Conservation (phyloP, 441 rosid species). For the Flueggea neowawraea region DNA sequence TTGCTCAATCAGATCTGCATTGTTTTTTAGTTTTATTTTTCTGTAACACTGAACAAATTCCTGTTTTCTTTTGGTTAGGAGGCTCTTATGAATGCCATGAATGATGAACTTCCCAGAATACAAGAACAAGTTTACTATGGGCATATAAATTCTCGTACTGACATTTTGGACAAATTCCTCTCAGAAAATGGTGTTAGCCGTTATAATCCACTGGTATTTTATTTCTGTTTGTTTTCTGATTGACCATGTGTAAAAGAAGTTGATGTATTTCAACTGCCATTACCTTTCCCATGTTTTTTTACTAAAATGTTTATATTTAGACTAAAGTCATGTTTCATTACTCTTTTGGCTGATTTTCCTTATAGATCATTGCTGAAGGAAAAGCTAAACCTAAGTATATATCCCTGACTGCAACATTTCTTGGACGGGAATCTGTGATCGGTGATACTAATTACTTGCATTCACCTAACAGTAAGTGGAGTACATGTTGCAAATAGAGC, state of each 20-base stretch:
- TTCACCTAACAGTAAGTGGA: slow-evolving; percentile 81
- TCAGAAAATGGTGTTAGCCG: slow-evolving; percentile 90
- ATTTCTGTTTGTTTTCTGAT: neutral
- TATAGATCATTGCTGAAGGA: slow-evolving; percentile 65
- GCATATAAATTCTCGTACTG: slow-evolving; percentile 77
- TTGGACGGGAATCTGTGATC: slow-evolving; percentile 59
- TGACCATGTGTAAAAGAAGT: neutral
- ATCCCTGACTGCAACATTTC: slow-evolving; percentile 61
- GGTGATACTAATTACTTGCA: slow-evolving; percentile 81
- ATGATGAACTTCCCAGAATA: slow-evolving; percentile 93
- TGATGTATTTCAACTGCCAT: too few relatives aligned
- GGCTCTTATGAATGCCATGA: slow-evolving; percentile 90
- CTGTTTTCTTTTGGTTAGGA: slow-evolving; percentile 45
- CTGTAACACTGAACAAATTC: neutral
- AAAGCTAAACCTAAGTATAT: slow-evolving; percentile 70
- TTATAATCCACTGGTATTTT: slow-evolving; percentile 82
- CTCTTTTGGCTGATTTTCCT: slow-evolving; percentile 20
- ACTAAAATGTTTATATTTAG: too few relatives aligned
- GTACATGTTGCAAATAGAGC: slow-evolving; percentile 6
- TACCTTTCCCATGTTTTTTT: too few relatives aligned
- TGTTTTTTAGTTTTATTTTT: neutral
- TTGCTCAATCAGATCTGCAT: neutral
- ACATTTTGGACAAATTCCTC: slow-evolving; percentile 85
- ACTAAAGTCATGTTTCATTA: too few relatives aligned
- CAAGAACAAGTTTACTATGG: slow-evolving; percentile 99